Conservation (phyloP, 2,329 filamentous ascomycete species). For the Cladosporium velox region DNA sequence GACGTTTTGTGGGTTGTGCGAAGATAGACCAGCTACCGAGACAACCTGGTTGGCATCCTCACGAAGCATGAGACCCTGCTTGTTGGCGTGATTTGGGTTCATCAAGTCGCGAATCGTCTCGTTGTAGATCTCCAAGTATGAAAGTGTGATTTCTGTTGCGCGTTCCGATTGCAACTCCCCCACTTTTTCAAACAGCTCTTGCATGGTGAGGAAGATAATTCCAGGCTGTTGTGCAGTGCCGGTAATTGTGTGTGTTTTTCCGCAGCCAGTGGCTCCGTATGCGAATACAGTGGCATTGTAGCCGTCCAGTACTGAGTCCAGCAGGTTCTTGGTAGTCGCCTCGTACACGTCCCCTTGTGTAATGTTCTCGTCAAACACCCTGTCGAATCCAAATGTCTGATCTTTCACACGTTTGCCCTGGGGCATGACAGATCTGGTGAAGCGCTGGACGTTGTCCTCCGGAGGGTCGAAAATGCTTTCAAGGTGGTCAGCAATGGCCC, state of each 20-base stretch:
- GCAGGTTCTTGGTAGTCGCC: slow-evolving; percentile 80
- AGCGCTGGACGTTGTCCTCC: slow-evolving; percentile 89
- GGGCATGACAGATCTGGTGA: slow-evolving; percentile 74
- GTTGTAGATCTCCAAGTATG: slow-evolving; percentile 98
- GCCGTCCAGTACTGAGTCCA: slow-evolving; percentile 93
- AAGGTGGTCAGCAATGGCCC: slow-evolving; percentile 22
- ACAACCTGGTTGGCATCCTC: slow-evolving; percentile 94
- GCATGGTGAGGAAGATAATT: slow-evolving; percentile 99
- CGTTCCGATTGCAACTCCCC: slow-evolving; percentile 84
- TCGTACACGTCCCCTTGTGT: slow-evolving; percentile 94
- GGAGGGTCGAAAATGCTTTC: slow-evolving; percentile 91
- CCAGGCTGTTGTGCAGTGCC: slow-evolving; percentile 90
- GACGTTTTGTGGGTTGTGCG: slow-evolving; percentile 86
- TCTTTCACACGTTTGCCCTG: slow-evolving; percentile 93
- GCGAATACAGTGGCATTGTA: slow-evolving; percentile 99
- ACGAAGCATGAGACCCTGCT: slow-evolving; percentile 83
- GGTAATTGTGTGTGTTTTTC: slow-evolving; percentile 94
- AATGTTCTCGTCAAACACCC: slow-evolving; percentile 94
- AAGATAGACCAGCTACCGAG: slow-evolving; percentile 85
- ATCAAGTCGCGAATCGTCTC: slow-evolving; percentile 96
- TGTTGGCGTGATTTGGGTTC: slow-evolving; percentile 78
- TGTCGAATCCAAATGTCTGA: slow-evolving; percentile 94
- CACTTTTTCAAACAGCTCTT: slow-evolving; percentile 96
- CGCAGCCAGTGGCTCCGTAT: slow-evolving; percentile 95
- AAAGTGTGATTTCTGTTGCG: slow-evolving; percentile 84